These are phyloP conservation scores for Beta vulgaris DNA, from an alignment of 148 eudicot genomes.

Conservation along the genomic window DNA sequence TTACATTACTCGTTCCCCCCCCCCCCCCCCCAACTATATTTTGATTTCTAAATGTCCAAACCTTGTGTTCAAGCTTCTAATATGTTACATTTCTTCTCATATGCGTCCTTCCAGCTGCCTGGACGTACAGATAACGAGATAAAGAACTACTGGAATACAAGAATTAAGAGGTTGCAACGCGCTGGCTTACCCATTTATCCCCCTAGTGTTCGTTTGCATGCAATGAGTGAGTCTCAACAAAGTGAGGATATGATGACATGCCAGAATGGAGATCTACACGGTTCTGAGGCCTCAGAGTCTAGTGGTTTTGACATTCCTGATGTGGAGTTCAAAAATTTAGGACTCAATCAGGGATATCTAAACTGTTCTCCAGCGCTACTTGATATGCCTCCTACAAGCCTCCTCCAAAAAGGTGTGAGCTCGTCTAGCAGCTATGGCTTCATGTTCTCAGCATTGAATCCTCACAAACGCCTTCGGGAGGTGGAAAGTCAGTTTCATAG, in stretches of 20 bases:
- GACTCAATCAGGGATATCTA: slow-evolving; percentile 36
- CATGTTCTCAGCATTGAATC: slow-evolving; percentile 37
- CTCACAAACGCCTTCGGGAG: slow-evolving; percentile 56
- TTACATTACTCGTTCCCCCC: background rate
- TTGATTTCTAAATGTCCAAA: background rate
- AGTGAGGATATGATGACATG: slow-evolving; percentile 33
- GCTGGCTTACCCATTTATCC: slow-evolving; percentile 76
- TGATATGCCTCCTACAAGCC: slow-evolving; percentile 36
- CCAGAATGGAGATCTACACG: slow-evolving; percentile 31
- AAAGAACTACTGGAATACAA: slow-evolving; percentile 82
- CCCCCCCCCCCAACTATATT: background rate
- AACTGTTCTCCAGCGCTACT: slow-evolving; percentile 34
- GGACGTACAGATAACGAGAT: slow-evolving; percentile 91
- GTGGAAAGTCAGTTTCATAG: slow-evolving; percentile 37
- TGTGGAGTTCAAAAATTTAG: slow-evolving; percentile 46
- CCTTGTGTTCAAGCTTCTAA: background rate
- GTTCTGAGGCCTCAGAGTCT: slow-evolving; percentile 36
- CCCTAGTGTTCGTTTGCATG: slow-evolving; percentile 43
- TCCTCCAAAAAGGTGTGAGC: slow-evolving; percentile 32
- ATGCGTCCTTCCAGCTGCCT: slow-evolving; percentile 50
- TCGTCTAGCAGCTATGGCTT: slow-evolving; percentile 30
- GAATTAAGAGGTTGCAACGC: slow-evolving; percentile 69
- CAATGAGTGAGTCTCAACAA: slow-evolving; percentile 47
- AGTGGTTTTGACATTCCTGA: slow-evolving; percentile 47
- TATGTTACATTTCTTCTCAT: background rate